phyloP scores from a whole-genome alignment of 345 rosid genomes.

The Aquilaria sinensis region DNA sequence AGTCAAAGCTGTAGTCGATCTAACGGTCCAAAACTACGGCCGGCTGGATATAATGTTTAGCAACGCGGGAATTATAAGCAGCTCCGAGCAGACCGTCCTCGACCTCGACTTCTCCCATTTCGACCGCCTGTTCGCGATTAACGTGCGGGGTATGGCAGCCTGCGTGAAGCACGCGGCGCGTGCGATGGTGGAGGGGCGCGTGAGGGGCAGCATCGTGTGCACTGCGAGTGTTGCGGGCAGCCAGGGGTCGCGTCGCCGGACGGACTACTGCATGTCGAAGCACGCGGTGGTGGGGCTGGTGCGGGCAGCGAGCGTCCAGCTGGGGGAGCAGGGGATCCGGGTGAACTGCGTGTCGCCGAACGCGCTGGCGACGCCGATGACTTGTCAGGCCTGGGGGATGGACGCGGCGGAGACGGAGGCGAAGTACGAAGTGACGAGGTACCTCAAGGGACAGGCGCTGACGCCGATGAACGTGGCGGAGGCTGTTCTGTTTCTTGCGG shows the following conservation, averaged over 20 bases:
- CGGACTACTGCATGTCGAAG: constrained; percentile 14
- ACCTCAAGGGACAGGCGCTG: background rate
- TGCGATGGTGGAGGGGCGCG: constrained; percentile 2
- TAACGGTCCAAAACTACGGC: background rate
- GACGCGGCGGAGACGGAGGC: constrained; percentile 9
- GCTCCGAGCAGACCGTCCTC: constrained; percentile 1
- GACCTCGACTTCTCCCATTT: background rate
- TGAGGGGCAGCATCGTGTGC: constrained; percentile 11
- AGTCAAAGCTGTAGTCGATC: constrained; percentile 4
- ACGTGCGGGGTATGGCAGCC: constrained; percentile 9
- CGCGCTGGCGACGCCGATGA: constrained; percentile 11
- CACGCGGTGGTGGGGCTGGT: constrained; percentile 12
- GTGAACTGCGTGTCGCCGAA: constrained; percentile 6
- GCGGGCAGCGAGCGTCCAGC: constrained; percentile 7
- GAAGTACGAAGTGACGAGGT: background rate
- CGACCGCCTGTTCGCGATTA: constrained; percentile 3
- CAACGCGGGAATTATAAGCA: background rate
- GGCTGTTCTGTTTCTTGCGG: constrained; percentile 11
- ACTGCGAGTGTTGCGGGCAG: constrained; percentile 8
- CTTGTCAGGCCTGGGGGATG: background rate
- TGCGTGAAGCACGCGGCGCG: constrained; percentile 11
- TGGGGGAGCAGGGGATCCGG: constrained; percentile 7
- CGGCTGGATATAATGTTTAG: constrained; percentile 8
- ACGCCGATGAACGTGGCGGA: constrained; percentile 5
- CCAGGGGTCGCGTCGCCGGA: background rate